phyloP scores from a whole-genome alignment of 176 grass and related monocot species.

The Oryza glumipatula region DNA sequence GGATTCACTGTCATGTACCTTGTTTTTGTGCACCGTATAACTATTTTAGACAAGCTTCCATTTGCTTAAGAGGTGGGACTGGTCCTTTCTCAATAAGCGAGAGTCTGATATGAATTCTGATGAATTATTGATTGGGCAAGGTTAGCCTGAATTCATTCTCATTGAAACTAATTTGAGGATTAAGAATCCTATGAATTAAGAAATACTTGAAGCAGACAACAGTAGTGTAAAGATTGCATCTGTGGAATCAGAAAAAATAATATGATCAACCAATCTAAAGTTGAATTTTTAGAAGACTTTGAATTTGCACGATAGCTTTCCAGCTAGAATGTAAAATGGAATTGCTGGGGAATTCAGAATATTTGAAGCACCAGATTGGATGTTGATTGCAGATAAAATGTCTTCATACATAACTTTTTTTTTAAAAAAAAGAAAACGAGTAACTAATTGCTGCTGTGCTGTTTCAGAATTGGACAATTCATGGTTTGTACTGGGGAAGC shows the following conservation, averaged over 20 bases:
- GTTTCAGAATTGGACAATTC: conserved; percentile 91
- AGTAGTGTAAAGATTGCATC: conserved; percentile 25
- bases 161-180: conserved; percentile 9
- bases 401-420: conserved; percentile 9
- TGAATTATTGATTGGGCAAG: neutral
- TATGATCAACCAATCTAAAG: neutral
- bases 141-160: conserved; percentile 1
- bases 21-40: neutral
- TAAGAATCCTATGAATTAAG: neutral
- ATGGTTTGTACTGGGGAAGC: conserved; percentile 96
- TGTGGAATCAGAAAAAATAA: neutral
- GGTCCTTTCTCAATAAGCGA: neutral
- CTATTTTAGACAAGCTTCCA: neutral
- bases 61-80: conserved; percentile 1
- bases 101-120: neutral
- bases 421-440: neutral
- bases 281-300: conserved; percentile 13
- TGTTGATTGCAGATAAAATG: conserved; percentile 21
- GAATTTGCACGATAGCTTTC: conserved; percentile 22
- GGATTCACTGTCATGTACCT: neutral
- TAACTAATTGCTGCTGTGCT: conserved; percentile 39
- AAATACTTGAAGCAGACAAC: neutral
- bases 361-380: conserved; percentile 26
- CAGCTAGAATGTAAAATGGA: conserved; percentile 13
- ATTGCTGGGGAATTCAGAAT: conserved; percentile 3